Conservation (phyloP, 164 flowering plant species). For the Cinnamomum chago region DNA sequence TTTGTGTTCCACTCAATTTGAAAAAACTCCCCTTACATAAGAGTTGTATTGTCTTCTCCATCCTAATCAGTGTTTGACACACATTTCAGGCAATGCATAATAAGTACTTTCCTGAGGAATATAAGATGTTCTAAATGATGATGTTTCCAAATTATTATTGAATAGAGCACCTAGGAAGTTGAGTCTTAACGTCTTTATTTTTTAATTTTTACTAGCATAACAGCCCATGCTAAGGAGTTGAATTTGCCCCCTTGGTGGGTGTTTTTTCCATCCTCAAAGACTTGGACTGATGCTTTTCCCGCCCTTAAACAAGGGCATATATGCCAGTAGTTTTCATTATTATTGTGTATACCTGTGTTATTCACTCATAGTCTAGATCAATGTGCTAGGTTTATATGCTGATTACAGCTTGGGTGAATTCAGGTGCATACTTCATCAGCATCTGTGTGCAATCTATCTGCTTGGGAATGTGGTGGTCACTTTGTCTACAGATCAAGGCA, state of each 20-base stretch:
- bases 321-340: neutral
- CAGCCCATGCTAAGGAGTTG: neutral
- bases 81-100: neutral
- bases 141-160: no score
- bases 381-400: neutral
- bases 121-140: neutral
- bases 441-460: conserved; percentile 14
- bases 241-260: neutral
- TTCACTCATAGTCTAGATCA: neutral
- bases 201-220: no score
- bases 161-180: no score
- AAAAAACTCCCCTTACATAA: neutral
- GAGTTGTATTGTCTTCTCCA: neutral
- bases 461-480: conserved; percentile 38
- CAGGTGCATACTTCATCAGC: conserved; percentile 4
- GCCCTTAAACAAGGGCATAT: neutral
- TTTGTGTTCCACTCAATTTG: neutral
- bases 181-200: no score
- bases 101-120: neutral
- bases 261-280: neutral
- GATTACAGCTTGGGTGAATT: neutral
- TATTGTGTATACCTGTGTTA: neutral
- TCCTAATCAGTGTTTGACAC: neutral
- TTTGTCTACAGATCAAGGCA: conserved; percentile 22
- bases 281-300: neutral